Evolutionary conservation across 441 rosid genomes (phyloP), one percentile per base, ranked within the genome.

Genomic region (Isatis lusitanica): DNA sequence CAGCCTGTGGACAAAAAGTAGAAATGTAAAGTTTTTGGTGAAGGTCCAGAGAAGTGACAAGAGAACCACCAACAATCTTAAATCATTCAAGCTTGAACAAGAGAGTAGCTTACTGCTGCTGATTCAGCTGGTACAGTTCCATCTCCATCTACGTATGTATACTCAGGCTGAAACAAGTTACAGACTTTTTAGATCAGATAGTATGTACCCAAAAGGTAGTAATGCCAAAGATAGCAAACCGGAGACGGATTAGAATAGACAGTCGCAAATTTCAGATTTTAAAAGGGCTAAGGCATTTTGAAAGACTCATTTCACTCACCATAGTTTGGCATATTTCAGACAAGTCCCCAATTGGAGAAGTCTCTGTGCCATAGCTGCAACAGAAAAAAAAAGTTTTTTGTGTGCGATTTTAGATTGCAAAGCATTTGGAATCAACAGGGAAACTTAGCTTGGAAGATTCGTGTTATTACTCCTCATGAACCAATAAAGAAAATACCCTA

Each of bases 91-190:
- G 40, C 21, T 68, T 48, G 67, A 74, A 65, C 11, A 36, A 68
- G 64, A 44, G 50, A 33, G 63, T 56, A 64, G 55, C 63, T 70
- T 65, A 92, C 98, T 83, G 74, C 81, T 5, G 95, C 96, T 66
- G 98, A 90, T 75, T 92, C 98, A 18, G 92, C 70, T 6, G 97
- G 98, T 66, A 92, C 97, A 4, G 97, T 93, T 75, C 95, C 98
- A 83, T 89, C 97, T 72, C 98, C 98, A 74, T 93, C 97, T 51
- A 89, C 93, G 26, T 79, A 89, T 26, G 89, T 83, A 74, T 93
- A 90, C 67, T 85, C 79, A 28, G 97, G 97, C 97, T 93, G 85
- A 21, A 63, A 82, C 69, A 48, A 56, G 58, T 52, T 9, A 65
- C 55, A 74, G 36, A 47, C 21, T 30, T 35, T 51, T 40, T 18